Evolutionary conservation across 768 basidiomycete species (phyloP).

Genomic region (Xerocomellus chrysenteron): DNA sequence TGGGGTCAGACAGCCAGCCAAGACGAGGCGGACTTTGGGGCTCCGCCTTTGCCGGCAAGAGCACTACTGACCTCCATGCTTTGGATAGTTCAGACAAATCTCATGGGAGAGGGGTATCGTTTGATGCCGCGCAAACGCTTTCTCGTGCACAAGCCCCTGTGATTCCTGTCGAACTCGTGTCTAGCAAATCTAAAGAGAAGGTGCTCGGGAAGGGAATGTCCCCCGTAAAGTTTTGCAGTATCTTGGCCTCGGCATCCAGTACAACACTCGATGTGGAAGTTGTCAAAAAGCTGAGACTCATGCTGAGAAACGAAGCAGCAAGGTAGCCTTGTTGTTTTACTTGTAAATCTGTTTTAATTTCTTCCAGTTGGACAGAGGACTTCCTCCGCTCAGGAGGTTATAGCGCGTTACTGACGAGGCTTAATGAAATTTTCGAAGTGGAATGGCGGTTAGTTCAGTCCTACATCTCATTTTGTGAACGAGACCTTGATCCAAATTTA

Average conservation of each 20-base stretch:
- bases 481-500: conserved; percentile 12
- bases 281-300: conserved; percentile 82
- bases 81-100: conserved; percentile 30
- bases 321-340: conserved; percentile 43
- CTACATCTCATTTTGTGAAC: neutral
- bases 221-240: conserved; percentile 64
- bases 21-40: conserved; percentile 26
- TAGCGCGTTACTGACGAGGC: conserved; percentile 71
- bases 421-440: conserved; percentile 90
- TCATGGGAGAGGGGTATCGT: conserved; percentile 61
- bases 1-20: conserved; percentile 36
- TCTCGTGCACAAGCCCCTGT: conserved; percentile 54
- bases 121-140: conserved; percentile 52
- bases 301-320: conserved; percentile 91
- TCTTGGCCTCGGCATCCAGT: conserved; percentile 67
- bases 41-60: conserved; percentile 30
- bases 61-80: conserved; percentile 30
- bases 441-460: conserved; percentile 87
- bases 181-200: conserved; percentile 53
- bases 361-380: conserved; percentile 79
- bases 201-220: conserved; percentile 51
- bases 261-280: conserved; percentile 79
- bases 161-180: conserved; percentile 35
- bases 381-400: conserved; percentile 88
- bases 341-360: neutral